A percentile compares a stretch with the other conserved stretches of the same genome.
These are phyloP conservation scores for Penicillium sp. DNA, from an alignment of 2,329 filamentous ascomycete species.

Conservation along the genomic window DNA sequence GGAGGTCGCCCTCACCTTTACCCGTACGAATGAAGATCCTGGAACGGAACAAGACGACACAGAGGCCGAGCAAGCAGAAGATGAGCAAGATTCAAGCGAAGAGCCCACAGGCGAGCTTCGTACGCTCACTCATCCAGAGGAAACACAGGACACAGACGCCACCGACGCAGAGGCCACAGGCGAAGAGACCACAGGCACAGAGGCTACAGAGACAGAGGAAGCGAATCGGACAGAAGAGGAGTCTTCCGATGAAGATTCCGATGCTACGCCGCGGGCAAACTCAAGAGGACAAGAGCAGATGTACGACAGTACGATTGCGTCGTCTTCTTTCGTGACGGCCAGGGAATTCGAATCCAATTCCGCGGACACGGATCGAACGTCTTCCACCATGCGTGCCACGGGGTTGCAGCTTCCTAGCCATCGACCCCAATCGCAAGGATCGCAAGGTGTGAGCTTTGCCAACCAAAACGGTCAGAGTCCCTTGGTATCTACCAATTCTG, in stretches of 20 bases:
- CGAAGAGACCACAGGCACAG: constrained; percentile 1
- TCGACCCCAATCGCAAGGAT: constrained; percentile 6
- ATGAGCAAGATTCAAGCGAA: constrained; percentile 1
- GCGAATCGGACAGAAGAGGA: not conserved
- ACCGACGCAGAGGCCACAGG: not conserved
- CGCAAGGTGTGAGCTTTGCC: constrained; percentile 17
- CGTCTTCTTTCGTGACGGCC: constrained; percentile 34
- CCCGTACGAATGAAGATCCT: constrained; percentile 15
- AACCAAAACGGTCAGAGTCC: constrained; percentile 21
- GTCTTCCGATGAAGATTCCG: constrained; percentile 6
- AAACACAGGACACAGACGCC: constrained; percentile 9
- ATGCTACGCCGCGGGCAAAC: constrained; percentile 17
- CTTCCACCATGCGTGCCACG: constrained; percentile 14
- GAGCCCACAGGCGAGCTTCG: constrained; percentile 20
- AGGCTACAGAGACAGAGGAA: constrained; percentile 1
- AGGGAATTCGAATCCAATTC: constrained; percentile 23
- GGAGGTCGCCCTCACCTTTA: constrained; percentile 16
- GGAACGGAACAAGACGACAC: constrained; percentile 10
- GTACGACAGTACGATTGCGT: constrained; percentile 17
- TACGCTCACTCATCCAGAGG: constrained; percentile 25
- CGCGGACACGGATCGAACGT: constrained; percentile 12
- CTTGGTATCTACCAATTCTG: constrained; percentile 18
- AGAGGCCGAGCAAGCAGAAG: constrained; percentile 12
- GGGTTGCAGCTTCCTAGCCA: constrained; percentile 1
- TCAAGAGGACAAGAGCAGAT: constrained; percentile 4